Base-by-base conservation (phyloP, 192 early-diverging fungal genomes). In the Anaeromyces robustus region DNA sequence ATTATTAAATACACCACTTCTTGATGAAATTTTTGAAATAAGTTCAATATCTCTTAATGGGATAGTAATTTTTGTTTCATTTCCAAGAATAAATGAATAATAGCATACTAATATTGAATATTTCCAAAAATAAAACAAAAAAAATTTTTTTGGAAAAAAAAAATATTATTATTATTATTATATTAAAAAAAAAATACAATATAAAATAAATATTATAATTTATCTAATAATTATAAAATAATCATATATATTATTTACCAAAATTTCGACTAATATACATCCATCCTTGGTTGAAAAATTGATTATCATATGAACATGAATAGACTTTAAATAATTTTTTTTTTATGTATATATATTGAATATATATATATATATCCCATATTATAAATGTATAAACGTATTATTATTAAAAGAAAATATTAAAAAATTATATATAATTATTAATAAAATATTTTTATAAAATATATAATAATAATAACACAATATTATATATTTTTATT, bases 251-350 rank as follows among this genome's bases (percentile, higher is more conserved):
- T 34, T 7, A 34, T 52, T 52, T 52, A 52, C 43, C 83, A 84
- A 96, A 93, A 81, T 96, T 94, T 83, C 95, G 92, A 78, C 94
- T 95, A 68, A 99, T 90, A 82, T 99, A 99, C 85, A 99, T 86
- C 98, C 98, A 99, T 0, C 98, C 98, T 86, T 99, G 98, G 84
- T 93, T 93, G 77, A 93, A 88, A 83, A 96, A 90, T 78, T 88
- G 90, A 30, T 89, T 88, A 77, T 95, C 90, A 81, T 95, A 95
- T 5, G 94, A 92, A 81, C 95, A 96, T 17, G 96, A 95, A 86
- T 99, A 99, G 85, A 90, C 92, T 94, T 81, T 19, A 12, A 17
- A 81, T 4, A 28, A 26, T 3, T 30, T 7, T 3, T 29, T 3
- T 30, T 7, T 3, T 34, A 34, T 34, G 12, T 34, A 34, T 34